phyloP scores from a whole-genome alignment of 768 basidiomycete genomes.

The Boletus coccyginus region DNA sequence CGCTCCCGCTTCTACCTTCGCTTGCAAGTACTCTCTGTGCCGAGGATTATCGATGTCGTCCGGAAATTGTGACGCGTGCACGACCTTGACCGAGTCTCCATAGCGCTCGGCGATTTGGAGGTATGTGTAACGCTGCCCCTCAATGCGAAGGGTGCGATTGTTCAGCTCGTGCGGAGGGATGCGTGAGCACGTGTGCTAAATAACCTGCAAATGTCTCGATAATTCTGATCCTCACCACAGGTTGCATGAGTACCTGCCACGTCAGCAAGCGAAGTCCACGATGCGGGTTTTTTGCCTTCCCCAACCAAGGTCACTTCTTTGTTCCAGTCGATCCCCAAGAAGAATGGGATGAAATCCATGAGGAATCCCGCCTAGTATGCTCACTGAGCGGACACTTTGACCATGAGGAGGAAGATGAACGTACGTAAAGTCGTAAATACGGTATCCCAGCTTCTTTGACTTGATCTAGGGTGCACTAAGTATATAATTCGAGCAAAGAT shows the following conservation, averaged over 20 bases:
- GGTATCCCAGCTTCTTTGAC: conserved; percentile 15
- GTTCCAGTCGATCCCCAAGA: conserved; percentile 13
- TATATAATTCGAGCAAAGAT: background rate
- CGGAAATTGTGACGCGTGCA: conserved; percentile 2
- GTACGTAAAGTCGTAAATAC: conserved; percentile 22
- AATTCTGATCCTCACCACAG: background rate
- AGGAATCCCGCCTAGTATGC: conserved; percentile 17
- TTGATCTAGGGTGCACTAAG: conserved; percentile 4
- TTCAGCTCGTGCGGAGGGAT: conserved; percentile 6
- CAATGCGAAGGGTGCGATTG: conserved; percentile 15
- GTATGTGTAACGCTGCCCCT: conserved; percentile 13
- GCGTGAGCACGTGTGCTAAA: conserved; percentile 22
- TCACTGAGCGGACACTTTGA: background rate
- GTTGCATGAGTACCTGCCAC: conserved; percentile 11
- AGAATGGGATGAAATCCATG: conserved; percentile 26
- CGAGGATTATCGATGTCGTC: conserved; percentile 7
- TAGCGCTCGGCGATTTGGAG: conserved; percentile 11
- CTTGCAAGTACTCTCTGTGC: conserved; percentile 12
- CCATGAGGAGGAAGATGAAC: background rate
- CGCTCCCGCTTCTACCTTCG: conserved; percentile 9
- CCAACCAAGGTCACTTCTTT: conserved; percentile 19
- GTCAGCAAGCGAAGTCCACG: conserved; percentile 26
- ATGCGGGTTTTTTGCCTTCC: conserved; percentile 18
- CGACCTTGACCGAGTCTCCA: conserved; percentile 2
- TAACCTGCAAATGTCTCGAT: conserved; percentile 9